Conservation (phyloP, 2,329 filamentous ascomycete genomes). For the Hypoxylon sp. region DNA sequence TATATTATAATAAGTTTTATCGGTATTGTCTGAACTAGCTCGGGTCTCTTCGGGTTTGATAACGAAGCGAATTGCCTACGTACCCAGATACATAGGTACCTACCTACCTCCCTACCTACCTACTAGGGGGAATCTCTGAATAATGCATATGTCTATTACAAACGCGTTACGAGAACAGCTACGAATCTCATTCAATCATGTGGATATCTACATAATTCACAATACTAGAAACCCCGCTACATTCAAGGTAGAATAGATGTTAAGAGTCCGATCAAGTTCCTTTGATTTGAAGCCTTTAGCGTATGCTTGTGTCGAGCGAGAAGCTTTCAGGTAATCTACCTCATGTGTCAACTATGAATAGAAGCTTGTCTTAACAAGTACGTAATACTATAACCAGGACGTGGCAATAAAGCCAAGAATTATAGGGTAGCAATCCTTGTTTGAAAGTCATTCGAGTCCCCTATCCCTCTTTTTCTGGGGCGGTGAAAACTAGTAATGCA, state of each 20-base stretch:
- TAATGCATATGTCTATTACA: no score
- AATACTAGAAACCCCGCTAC: no score
- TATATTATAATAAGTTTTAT: not conserved
- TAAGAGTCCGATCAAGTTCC: not conserved
- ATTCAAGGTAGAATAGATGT: no score
- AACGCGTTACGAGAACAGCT: no score
- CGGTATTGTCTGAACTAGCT: not conserved
- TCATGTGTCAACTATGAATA: not conserved
- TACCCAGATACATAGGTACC: no score
- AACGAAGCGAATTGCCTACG: no score
- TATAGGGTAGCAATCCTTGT: not conserved
- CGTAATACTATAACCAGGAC: not conserved
- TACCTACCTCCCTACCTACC: no score
- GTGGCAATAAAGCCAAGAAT: constrained; percentile 1
- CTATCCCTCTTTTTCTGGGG: not conserved
- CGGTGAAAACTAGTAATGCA: not conserved
- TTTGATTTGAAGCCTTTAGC: not conserved
- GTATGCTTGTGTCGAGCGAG: not conserved
- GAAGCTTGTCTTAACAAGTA: not conserved
- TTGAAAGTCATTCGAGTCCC: not conserved
- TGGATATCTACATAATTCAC: no score
- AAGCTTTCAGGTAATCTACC: not conserved
- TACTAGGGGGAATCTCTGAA: no score
- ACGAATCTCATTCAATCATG: no score
- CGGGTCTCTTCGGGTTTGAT: no score